Evolutionary conservation across 306 rosid genomes (phyloP), one percentile per base, ranked within the genome.

Genomic region (Pterocarpus santalinus): DNA sequence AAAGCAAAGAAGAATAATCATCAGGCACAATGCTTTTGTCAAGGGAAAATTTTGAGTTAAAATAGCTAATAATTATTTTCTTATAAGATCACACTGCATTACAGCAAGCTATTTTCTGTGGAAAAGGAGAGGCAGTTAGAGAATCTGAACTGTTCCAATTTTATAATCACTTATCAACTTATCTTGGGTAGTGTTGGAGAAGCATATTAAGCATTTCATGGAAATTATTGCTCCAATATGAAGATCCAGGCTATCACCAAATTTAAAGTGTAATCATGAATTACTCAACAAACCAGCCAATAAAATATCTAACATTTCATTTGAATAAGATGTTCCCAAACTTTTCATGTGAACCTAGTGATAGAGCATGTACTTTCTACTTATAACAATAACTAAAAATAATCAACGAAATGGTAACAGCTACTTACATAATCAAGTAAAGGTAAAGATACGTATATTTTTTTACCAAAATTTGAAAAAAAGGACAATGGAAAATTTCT

Each of bases 1-100:
- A 78, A 41, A 64, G 43, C 52, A 11, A 70, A 75, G 68, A 64
- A 56, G 34, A 46, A 61, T 15, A 77, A 71, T 57, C 30, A 52
- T 84, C 75, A 73, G 79, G 65, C 53, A 14, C 44, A 5, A 43
- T 35, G 68, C 65, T 22, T 49, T 56, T 82, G 57, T 34, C 81
- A 64, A 39, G 55, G 66, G 85, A 75, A 57, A 56, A 36, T 33
- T 67, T 44, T 11, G 75, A n/a, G 64, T 65, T 11, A 57, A 63
- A 32, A 15, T 44, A 65, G 52, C 65, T 33, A 72, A 39, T 69
- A 78, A 65, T 15, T 72, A 44, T 39, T 71, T 65, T 33, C 60
- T 43, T 16, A 58, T 32, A 13, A 80, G 56, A 53, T n/a, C 52
- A 12, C 38, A 53, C 56, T 64, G 73, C 79, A 64, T 65, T 73